Conservation (phyloP, 2,329 filamentous ascomycete genomes). For the Phialophora macrospora region DNA sequence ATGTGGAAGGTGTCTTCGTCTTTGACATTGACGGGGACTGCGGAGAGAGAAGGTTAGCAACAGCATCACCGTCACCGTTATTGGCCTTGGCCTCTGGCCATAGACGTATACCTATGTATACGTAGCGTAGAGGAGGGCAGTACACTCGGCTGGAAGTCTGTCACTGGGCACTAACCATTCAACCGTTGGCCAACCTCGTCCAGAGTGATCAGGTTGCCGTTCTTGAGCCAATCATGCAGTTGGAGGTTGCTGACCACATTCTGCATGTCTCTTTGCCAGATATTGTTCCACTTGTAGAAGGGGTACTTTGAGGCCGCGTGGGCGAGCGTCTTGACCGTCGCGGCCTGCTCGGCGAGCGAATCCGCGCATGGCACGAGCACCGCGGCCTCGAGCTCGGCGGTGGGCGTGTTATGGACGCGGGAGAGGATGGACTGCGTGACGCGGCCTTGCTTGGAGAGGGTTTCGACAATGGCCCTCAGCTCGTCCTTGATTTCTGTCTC, state of each 20-base stretch:
- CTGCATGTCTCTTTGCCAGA: constrained; percentile 85
- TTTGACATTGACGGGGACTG: constrained; percentile 90
- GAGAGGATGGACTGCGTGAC: constrained; percentile 83
- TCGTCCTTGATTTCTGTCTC: constrained; percentile 81
- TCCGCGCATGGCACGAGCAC: constrained; percentile 72
- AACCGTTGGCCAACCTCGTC: constrained; percentile 83
- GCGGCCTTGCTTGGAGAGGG: constrained; percentile 78
- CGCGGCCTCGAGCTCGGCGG: constrained; percentile 64
- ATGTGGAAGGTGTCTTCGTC: constrained; percentile 83
- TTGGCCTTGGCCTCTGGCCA: neutral
- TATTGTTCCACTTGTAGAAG: constrained; percentile 96
- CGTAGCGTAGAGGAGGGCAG: neutral
- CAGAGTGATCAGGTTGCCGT: constrained; percentile 77
- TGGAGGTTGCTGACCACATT: constrained; percentile 80
- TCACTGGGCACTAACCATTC: constrained; percentile 60
- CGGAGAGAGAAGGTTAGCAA: neutral
- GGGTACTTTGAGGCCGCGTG: constrained; percentile 80
- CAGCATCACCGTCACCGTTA: neutral
- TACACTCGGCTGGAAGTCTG: constrained; percentile 3
- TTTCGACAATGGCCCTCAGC: constrained; percentile 78
- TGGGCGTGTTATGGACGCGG: constrained; percentile 84
- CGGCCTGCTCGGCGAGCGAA: constrained; percentile 72
- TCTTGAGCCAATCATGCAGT: constrained; percentile 59
- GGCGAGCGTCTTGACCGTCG: constrained; percentile 71
- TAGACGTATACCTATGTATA: neutral